Conservation (phyloP, 495 filamentous ascomycete genomes). For the Tuber brumale region DNA sequence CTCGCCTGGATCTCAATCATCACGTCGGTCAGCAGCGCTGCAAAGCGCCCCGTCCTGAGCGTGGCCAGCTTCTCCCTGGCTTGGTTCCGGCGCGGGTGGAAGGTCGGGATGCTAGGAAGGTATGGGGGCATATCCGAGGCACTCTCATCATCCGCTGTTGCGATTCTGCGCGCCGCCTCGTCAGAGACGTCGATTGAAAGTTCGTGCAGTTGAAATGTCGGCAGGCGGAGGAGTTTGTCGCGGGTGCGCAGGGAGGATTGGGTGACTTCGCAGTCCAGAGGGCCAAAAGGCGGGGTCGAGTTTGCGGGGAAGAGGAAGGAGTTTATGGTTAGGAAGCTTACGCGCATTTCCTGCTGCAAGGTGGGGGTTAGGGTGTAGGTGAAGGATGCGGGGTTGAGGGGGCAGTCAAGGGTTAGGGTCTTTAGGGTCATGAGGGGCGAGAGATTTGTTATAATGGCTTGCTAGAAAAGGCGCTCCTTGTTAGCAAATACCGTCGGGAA, state of each 20-base stretch:
- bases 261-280: not conserved
- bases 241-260: not conserved
- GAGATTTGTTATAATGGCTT: conserved; percentile 7
- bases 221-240: conserved; percentile 5
- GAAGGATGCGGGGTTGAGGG: conserved; percentile 17
- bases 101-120: not conserved
- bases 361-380: not conserved
- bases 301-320: not conserved
- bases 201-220: not conserved
- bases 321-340: conserved; percentile 3
- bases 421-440: conserved; percentile 11
- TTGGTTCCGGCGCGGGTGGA: conserved; percentile 8
- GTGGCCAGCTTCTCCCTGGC: conserved; percentile 7
- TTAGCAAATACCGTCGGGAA: not conserved
- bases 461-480: not conserved
- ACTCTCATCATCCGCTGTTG: not conserved
- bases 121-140: not conserved
- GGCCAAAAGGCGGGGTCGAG: not conserved
- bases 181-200: conserved; percentile 10
- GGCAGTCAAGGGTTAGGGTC: conserved; percentile 13
- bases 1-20: not conserved
- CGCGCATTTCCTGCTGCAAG: not conserved
- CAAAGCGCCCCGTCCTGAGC: not conserved
- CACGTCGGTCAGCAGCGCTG: conserved; percentile 2
- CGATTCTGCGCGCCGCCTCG: conserved; percentile 9